Evolutionary conservation across 345 rosid genomes (phyloP), one percentile per base, ranked within the genome.

Genomic region (Bretschneidera sinensis): DNA sequence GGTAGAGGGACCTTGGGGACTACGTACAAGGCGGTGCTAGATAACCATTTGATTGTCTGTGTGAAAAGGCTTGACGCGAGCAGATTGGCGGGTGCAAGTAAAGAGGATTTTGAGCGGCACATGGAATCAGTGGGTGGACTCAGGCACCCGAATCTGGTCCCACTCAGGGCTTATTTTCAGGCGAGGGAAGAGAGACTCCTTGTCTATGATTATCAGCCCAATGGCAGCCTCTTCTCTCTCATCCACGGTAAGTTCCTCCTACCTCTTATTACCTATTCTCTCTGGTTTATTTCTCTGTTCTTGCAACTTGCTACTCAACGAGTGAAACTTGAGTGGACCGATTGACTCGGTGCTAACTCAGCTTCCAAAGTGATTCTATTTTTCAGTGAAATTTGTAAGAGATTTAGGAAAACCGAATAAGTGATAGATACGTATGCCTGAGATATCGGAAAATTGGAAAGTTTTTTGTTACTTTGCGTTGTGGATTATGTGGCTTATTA

Each of bases 121-220:
- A 92, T 92, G 98, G 98, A 81, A 77, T 81, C 98, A 20, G 97
- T 92, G 10, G 98, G 98, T 18, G 94, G 89, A 13, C 85, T 92
- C 21, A 77, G 88, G 57, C 98, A 92, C 69, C 98, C 98, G 0
- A 92, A 89, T 72, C 64, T 92, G 70, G 98, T 92, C 31, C 97
- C 98, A 4, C 81, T 92, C 24, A 75, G 97, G 35, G 89, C 96
- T 17, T 85, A 81, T 73, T 85, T 89, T 19, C 98, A 92, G 62
- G 97, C 96, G 10, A 79, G 71, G 54, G 89, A 87, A 62, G 97
- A 92, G 63, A 75, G 97, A 74, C 85, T 92, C 0, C 84, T 92
- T 43, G 69, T 87, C 55, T 89, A 92, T 49, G 97, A 92, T 65
- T 89, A 84, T 64, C 82, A 89, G 63, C 94, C 98, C 71, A 89